A percentile compares a stretch with the other conserved stretches of the same genome.
Evolutionary conservation across 176 grass and related monocot genomes (phyloP).

Genomic region (Oryza meridionalis): DNA sequence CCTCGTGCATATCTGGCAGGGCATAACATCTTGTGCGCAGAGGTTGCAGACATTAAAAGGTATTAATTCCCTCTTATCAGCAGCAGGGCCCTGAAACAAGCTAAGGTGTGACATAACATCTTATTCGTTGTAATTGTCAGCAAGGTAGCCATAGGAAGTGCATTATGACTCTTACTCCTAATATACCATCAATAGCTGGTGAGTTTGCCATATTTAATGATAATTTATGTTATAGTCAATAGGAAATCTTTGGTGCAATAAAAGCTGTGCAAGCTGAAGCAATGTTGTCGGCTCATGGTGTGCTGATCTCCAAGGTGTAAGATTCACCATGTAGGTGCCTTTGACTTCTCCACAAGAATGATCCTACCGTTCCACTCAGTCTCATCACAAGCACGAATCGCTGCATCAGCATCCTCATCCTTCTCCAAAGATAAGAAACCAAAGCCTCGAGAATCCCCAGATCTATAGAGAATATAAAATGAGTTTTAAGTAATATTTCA

Average conservation of each 20-base stretch:
- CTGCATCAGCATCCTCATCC: conserved; percentile 90
- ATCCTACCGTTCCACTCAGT: conserved; percentile 87
- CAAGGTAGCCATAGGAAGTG: conserved; percentile 44
- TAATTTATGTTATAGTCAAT: conserved; percentile 52
- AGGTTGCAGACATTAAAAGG: conserved; percentile 57
- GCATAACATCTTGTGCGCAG: conserved; percentile 25
- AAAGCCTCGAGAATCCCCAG: conserved; percentile 86
- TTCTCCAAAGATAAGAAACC: conserved; percentile 81
- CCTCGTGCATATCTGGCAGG: conserved; percentile 28
- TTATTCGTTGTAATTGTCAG: conserved; percentile 51
- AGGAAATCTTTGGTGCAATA: conserved; percentile 38
- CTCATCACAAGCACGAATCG: conserved; percentile 79
- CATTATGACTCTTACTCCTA: conserved; percentile 64
- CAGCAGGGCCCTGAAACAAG: conserved; percentile 71
- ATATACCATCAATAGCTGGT: conserved; percentile 59
- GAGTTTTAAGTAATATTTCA: conserved; percentile 36
- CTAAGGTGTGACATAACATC: conserved; percentile 52
- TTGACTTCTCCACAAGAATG: conserved; percentile 93
- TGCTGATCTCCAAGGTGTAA: conserved; percentile 11
- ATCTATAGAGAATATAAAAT: conserved; percentile 48
- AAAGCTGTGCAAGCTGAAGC: conserved; percentile 49
- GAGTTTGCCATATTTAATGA: conserved; percentile 59
- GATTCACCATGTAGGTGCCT: conserved; percentile 61
- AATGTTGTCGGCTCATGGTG: conserved; percentile 15
- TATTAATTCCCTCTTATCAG: conserved; percentile 51